Conservation (phyloP, 2,329 filamentous ascomycete species). For the Colletotrichum camelliae region DNA sequence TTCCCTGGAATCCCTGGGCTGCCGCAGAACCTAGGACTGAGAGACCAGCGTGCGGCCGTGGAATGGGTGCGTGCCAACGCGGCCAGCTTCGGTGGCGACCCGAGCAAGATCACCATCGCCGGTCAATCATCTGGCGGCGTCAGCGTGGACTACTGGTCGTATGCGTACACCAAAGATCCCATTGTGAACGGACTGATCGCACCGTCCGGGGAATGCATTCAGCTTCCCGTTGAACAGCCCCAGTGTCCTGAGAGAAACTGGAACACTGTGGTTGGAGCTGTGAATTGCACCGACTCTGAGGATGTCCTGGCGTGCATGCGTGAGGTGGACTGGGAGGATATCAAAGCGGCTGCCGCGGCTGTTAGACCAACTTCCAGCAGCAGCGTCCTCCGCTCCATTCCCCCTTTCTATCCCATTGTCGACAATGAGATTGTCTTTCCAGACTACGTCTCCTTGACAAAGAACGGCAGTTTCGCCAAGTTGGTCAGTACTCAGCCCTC, state of each 20-base stretch:
- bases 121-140: slow-evolving; percentile 50
- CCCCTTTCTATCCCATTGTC: slow-evolving; percentile 46
- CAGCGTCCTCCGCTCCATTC: slow-evolving; percentile 39
- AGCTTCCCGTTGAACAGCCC: slow-evolving; percentile 48
- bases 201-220: slow-evolving; percentile 50
- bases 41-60: slow-evolving; percentile 54
- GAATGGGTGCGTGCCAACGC: slow-evolving; percentile 56
- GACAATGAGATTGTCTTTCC: slow-evolving; percentile 46
- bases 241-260: slow-evolving; percentile 43
- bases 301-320: slow-evolving; percentile 42
- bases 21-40: slow-evolving; percentile 48
- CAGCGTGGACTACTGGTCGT: slow-evolving; percentile 52
- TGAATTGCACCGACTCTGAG: slow-evolving; percentile 11
- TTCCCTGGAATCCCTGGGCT: slow-evolving; percentile 38
- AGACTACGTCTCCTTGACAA: slow-evolving; percentile 40
- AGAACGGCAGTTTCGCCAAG: slow-evolving; percentile 40
- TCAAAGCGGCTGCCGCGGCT: slow-evolving; percentile 40
- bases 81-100: slow-evolving; percentile 50
- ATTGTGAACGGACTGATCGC: slow-evolving; percentile 53
- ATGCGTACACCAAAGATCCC: slow-evolving; percentile 52
- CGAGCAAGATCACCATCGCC: slow-evolving; percentile 41
- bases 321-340: slow-evolving; percentile 34
- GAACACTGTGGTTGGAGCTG: slow-evolving; percentile 47
- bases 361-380: slow-evolving; percentile 36
- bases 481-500: background rate